Evolutionary conservation across 805 yeast species (phyloP), one percentile per base, ranked within the genome.

Genomic region (Sugiyamaella smithiae): DNA sequence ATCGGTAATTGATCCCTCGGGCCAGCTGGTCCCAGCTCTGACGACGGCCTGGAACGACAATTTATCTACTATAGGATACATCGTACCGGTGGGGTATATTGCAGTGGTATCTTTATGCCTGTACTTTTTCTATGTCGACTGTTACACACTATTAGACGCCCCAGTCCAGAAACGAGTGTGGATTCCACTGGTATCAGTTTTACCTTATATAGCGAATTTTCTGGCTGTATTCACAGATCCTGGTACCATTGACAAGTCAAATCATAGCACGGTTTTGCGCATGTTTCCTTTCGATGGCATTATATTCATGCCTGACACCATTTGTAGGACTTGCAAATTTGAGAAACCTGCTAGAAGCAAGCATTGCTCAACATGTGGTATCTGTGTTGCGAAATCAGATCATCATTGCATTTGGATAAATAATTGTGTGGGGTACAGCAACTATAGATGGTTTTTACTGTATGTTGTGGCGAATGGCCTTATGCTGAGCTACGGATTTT

Each of bases 341-440:
- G 60, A 50, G 63, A 79, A 64, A 45, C 85, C 85, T 0, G 85
- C 85, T 2, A 63, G 85, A 24, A 75, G 82, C 11, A 81, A 80
- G 60, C 85, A 81, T 60, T 81, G 85, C 61, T 66, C 76, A 9
- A 65, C 66, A 9, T 81, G 85, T 59, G 63, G 68, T 35, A 48
- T 59, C 19, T 81, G 85, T 57, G 64, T 75, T 1, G 66, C 72
- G 33, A 56, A 74, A 53, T 70, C 65, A 54, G 85, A 81, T 62
- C 85, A 81, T 58, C 85, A 81, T 63, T 81, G 85, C 58, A 59
- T 80, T 12, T 81, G 84, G 82, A 65, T 80, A 50, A 80, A 80
- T 63, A 80, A 78, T 55, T 80, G 85, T 57, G 69, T 81, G 19
- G 85, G 85, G 4, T 69, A 71, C 53, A 72, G 76, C 40, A 87